A percentile compares a stretch with the other conserved stretches of the same genome.
Evolutionary conservation across 1,139 yeast species (phyloP).

Genomic region (Pichia sp.): DNA sequence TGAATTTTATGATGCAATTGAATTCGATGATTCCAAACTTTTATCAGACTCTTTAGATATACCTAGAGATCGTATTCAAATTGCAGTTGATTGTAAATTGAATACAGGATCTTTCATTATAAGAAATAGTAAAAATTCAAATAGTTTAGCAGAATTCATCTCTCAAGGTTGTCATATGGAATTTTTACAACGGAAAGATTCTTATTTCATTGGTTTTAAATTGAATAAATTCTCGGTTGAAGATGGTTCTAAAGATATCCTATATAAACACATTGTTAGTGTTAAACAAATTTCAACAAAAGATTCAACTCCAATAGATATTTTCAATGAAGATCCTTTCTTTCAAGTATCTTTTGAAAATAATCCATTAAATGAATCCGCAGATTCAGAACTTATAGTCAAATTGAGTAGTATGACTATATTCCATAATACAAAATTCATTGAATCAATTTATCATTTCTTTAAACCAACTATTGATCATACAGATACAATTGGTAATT

Average conservation of each 20-base stretch:
- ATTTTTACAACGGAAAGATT: slow-evolving; percentile 71
- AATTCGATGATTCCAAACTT: slow-evolving; percentile 66
- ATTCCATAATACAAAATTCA: slow-evolving; percentile 74
- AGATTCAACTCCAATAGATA: not conserved
- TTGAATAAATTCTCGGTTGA: slow-evolving; percentile 77
- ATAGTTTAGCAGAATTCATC: slow-evolving; percentile 63
- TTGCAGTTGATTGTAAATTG: slow-evolving; percentile 62
- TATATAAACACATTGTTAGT: slow-evolving; percentile 83
- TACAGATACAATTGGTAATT: slow-evolving; percentile 81
- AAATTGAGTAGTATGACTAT: slow-evolving; percentile 83
- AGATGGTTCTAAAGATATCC: slow-evolving; percentile 69
- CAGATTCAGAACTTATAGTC: slow-evolving; percentile 70
- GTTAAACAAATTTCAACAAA: slow-evolving; percentile 53
- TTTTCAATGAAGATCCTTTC: slow-evolving; percentile 42
- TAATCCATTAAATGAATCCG: slow-evolving; percentile 75
- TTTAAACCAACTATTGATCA: slow-evolving; percentile 86
- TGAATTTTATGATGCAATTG: slow-evolving; percentile 90
- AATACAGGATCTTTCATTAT: slow-evolving; percentile 73
- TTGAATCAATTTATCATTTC: slow-evolving; percentile 66
- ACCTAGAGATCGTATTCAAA: slow-evolving; percentile 65
- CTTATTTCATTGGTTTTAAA: slow-evolving; percentile 64
- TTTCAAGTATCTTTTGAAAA: slow-evolving; percentile 77
- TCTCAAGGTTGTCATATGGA: slow-evolving; percentile 79
- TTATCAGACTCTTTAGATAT: slow-evolving; percentile 49
- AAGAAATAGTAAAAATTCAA: slow-evolving; percentile 32